These are phyloP conservation scores for Backusella tuberculispora DNA, from an alignment of 192 early-diverging fungal genomes.

Conservation along the genomic window DNA sequence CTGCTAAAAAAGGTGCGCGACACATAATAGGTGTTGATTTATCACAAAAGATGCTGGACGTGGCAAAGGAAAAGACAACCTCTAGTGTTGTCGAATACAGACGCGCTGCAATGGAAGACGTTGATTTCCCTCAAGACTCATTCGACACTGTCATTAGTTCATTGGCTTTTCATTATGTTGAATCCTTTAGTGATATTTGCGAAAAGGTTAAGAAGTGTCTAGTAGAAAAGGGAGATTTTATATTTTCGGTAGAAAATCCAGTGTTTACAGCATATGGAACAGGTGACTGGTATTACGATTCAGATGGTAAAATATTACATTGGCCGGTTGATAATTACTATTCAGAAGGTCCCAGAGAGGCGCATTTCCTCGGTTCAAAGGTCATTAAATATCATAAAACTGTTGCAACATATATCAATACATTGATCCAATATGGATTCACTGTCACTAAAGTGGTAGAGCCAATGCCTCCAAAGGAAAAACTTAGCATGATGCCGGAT, in stretches of 20 bases:
- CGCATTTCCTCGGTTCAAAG: conserved; percentile 7
- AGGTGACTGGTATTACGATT: conserved; percentile 12
- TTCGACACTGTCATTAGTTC: conserved; percentile 27
- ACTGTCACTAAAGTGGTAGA: conserved; percentile 18
- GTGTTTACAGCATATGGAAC: conserved; percentile 27
- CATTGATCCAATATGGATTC: conserved; percentile 20
- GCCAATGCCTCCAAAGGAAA: conserved; percentile 7
- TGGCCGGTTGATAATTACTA: conserved; percentile 30
- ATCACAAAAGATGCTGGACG: conserved; percentile 23
- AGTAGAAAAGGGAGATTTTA: conserved; percentile 13
- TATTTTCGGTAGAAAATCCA: conserved; percentile 25
- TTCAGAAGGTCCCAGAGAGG: not conserved
- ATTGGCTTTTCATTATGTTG: conserved; percentile 23
- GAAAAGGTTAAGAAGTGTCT: not conserved
- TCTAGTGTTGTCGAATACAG: not conserved
- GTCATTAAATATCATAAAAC: conserved; percentile 31
- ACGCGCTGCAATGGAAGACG: not conserved
- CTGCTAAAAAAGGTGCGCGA: conserved; percentile 15
- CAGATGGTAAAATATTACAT: not conserved
- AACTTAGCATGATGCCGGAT: not conserved
- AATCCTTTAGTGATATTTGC: conserved; percentile 6
- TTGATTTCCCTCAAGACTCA: not conserved
- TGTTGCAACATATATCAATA: conserved; percentile 20
- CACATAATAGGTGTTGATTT: conserved; percentile 19
- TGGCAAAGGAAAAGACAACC: conserved; percentile 16